phyloP scores from a whole-genome alignment of 306 rosid genomes.

The Amphicarpaea edgeworthii region DNA sequence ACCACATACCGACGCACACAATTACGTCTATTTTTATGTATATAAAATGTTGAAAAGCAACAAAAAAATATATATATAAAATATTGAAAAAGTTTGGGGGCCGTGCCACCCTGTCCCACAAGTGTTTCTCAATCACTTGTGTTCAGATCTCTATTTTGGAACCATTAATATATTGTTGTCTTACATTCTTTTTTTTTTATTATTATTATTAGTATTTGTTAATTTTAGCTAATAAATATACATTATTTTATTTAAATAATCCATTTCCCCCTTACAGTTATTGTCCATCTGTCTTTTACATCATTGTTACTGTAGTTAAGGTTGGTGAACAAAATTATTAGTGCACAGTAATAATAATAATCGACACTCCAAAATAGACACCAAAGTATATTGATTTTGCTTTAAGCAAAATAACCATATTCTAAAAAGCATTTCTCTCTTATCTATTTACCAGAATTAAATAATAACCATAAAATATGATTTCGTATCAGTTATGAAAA shows the following conservation, averaged over 20 bases:
- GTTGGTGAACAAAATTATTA: slow-evolving; percentile 47
- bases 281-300: slow-evolving; percentile 7
- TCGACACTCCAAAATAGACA: slow-evolving; percentile 13
- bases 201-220: too few species aligned
- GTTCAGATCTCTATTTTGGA: slow-evolving; percentile 14
- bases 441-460: slow-evolving; percentile 1
- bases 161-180: neutral
- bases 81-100: neutral
- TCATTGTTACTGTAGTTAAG: slow-evolving; percentile 28
- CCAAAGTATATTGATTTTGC: slow-evolving; percentile 39
- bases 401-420: slow-evolving; percentile 37
- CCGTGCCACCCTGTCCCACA: neutral
- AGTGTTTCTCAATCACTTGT: neutral
- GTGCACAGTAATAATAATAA: slow-evolving; percentile 19
- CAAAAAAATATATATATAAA: neutral
- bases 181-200: neutral
- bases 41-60: neutral
- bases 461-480: neutral
- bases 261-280: neutral
- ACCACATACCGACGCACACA: neutral
- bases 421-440: slow-evolving; percentile 16
- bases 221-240: slow-evolving; percentile 6
- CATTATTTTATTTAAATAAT: neutral
- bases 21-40: neutral
- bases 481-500: too few species aligned